Percentiles rank a stretch among this genome's conserved stretches.
phyloP scores from a whole-genome alignment of 306 rosid species.

The Fragaria ananassa region DNA sequence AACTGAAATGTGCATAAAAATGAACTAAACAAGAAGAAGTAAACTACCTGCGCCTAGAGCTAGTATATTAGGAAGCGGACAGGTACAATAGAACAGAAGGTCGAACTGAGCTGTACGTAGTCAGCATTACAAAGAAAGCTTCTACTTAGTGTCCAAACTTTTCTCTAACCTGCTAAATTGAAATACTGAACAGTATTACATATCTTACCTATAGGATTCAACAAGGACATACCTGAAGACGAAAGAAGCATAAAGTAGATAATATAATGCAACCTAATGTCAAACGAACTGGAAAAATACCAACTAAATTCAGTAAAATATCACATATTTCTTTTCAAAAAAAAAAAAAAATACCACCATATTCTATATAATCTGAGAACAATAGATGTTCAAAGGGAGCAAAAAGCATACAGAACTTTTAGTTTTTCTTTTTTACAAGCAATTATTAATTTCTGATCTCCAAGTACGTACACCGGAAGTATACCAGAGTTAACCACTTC shows the following conservation, averaged over 20 bases:
- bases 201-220: neutral
- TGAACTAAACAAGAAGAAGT: neutral
- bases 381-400: neutral
- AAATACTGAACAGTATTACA: conserved; percentile 6
- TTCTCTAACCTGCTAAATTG: conserved; percentile 54
- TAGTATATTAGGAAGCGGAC: conserved; percentile 82
- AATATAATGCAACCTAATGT: conserved; percentile 64
- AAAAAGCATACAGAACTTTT: neutral
- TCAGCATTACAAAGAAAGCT: conserved; percentile 72
- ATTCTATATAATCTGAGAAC: neutral
- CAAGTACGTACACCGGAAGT: neutral
- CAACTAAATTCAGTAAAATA: conserved; percentile 24
- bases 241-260: conserved; percentile 62
- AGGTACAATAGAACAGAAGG: conserved; percentile 77
- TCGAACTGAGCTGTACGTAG: conserved; percentile 70
- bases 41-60: conserved; percentile 72
- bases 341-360: too few relatives aligned
- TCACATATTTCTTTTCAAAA: neutral
- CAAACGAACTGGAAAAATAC: conserved; percentile 63
- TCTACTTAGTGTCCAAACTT: conserved; percentile 87
- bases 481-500: neutral
- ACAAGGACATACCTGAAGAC: conserved; percentile 54
- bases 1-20: neutral
- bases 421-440: neutral
- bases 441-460: neutral